Conservation (phyloP, 768 basidiomycete species). For the Paxillus ammoniavirescens region DNA sequence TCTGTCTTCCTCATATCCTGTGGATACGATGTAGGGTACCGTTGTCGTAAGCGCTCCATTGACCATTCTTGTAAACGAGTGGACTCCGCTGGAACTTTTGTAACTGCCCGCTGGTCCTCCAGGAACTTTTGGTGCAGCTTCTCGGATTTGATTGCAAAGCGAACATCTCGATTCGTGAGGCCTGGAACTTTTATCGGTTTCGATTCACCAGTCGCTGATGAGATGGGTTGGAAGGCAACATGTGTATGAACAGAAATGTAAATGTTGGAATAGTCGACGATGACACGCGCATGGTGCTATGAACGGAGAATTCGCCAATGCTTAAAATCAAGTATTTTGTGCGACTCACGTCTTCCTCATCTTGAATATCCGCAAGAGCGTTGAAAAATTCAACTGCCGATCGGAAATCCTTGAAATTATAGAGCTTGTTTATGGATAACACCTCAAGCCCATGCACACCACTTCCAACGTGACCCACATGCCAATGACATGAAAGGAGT, state of each 20-base stretch:
- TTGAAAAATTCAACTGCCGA: slow-evolving; percentile 29
- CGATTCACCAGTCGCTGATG: slow-evolving; percentile 8
- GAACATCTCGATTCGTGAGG: slow-evolving; percentile 51
- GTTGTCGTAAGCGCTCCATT: slow-evolving; percentile 21
- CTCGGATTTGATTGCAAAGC: slow-evolving; percentile 47
- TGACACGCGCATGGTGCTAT: slow-evolving; percentile 34
- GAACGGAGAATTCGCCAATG: neutral
- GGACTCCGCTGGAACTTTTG: slow-evolving; percentile 17
- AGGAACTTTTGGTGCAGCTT: slow-evolving; percentile 26
- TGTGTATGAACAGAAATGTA: slow-evolving; percentile 28
- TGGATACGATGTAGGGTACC: slow-evolving; percentile 13
- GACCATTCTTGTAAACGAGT: slow-evolving; percentile 19
- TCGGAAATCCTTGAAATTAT: slow-evolving; percentile 24
- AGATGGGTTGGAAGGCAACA: slow-evolving; percentile 16
- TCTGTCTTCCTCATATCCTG: neutral
- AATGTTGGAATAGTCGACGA: slow-evolving; percentile 22
- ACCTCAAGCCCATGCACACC: slow-evolving; percentile 11
- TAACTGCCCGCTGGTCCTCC: slow-evolving; percentile 17
- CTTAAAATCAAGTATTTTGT: neutral
- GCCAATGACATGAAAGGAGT: slow-evolving; percentile 33
- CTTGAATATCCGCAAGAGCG: slow-evolving; percentile 23
- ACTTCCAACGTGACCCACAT: slow-evolving; percentile 14
- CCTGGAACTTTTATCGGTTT: slow-evolving; percentile 32
- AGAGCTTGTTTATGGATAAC: slow-evolving; percentile 27
- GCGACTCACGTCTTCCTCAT: slow-evolving; percentile 31